Base-by-base conservation (phyloP, 2,329 filamentous ascomycete genomes). In the Beauveria sp. region DNA sequence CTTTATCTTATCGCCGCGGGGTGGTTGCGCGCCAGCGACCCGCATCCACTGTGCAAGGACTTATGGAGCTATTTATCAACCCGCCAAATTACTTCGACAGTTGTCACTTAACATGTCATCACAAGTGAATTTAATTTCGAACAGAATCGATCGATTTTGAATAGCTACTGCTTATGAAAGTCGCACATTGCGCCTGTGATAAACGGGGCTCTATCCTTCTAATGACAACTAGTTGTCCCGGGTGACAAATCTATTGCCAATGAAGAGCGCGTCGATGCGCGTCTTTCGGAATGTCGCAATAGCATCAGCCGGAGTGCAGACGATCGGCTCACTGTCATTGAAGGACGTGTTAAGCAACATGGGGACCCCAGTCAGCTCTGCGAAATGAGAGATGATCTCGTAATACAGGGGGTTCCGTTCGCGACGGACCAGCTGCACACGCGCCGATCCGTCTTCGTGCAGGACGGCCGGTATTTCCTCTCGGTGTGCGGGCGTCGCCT, bases 1-100 rank as follows among this genome's bases (percentile, higher is more conserved):
- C 55, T 61, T 72, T 75, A 75, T 75, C 74, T 76, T 76, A 76
- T 76, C 74, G 63, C 66, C 64, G 69, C 68, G 68, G 68, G 72
- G 68, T 65, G 40, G 34, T 37, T 16, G 10, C 34, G 12, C 12
- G 12, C 12, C 5, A 37, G 34, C 12, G 12, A 37, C 34, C 12
- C 12, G 34, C 5, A 37, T 37, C 14, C 12, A 16, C 14, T 16
- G 14, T 14, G 14, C 34, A 37, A 37, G 34, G 34, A 14, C 12
- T 14, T 5, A 14, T 5, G 12, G 12, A 37, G 34, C 14, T 16
- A 37, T 37, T 16, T 37, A 14, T 37, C 34, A 37, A 16, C 34
- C 34, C 14, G 10, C 34, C 3, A 16, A 14, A 5, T 6, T 37
- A 37, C 34, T 14, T 37, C 14, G 6, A 16, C 2, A 37, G 5